phyloP scores from a whole-genome alignment of 2,329 filamentous ascomycete species.

The Dissoconium aciculare region DNA sequence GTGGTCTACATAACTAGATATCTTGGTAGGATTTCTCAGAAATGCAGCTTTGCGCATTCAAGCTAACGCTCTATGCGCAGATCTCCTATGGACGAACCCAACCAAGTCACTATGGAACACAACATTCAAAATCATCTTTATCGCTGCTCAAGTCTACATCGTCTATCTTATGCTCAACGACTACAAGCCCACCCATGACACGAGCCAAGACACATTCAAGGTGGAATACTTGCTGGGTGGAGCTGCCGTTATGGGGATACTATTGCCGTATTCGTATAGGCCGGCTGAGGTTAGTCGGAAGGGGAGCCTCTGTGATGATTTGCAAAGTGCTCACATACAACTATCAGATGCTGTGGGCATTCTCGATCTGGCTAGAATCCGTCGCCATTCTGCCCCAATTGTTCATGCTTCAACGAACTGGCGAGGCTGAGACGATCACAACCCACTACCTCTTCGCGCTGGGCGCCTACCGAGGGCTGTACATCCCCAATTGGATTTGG shows the following conservation, averaged over 20 bases:
- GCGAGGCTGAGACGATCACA: conserved; percentile 98
- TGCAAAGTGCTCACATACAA: conserved; percentile 3
- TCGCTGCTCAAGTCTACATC: conserved; percentile 77
- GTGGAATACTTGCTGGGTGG: conserved; percentile 84
- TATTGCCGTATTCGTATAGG: conserved; percentile 77
- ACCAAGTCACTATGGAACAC: conserved; percentile 61
- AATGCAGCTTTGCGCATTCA: conserved; percentile 8
- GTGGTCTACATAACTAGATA: conserved; percentile 90
- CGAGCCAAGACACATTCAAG: conserved; percentile 92
- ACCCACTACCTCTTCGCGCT: conserved; percentile 95
- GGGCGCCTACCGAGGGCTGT: conserved; percentile 78
- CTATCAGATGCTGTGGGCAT: conserved; percentile 76
- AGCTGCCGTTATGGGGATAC: conserved; percentile 59
- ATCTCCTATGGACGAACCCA: conserved; percentile 71
- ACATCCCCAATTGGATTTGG: conserved; percentile 98
- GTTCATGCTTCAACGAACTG: conserved; percentile 94
- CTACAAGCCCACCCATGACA: conserved; percentile 94
- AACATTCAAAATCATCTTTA: conserved; percentile 90
- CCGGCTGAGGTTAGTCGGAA: conserved; percentile 42
- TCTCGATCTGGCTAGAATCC: conserved; percentile 94
- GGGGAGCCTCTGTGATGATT: conserved; percentile 3
- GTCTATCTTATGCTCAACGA: conserved; percentile 96
- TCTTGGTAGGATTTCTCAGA: conserved; percentile 39
- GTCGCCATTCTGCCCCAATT: conserved; percentile 94
- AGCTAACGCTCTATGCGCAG: conserved; percentile 30